Base-by-base conservation (phyloP, 805 yeast species). In the Lachancea nothofagi region DNA sequence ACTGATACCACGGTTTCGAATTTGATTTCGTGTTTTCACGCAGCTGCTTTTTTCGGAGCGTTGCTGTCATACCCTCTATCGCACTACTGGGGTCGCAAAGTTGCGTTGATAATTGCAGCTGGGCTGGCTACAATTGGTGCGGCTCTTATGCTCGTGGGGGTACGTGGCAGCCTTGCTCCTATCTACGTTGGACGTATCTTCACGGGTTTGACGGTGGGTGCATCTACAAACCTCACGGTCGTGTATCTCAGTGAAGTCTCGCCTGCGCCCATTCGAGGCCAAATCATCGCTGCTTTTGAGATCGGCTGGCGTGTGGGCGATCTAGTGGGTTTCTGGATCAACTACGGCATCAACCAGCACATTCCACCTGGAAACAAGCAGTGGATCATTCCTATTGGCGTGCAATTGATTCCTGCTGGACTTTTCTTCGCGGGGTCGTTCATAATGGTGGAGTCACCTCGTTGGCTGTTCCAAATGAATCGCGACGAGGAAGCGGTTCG, bases 171-270 rank as follows among this genome's bases (percentile, higher is more conserved):
- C 3, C 59, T 72, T 30, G 71, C 69, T 4, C 65, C 69, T n/a
- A 66, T 73, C 38, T 71, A 73, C 44, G 70, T 74, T 1, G 80
- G 80, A 9, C 62, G 81, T 46, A 69, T 70, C 30, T 50, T 74
- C 35, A 63, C 74, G 19, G 80, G 80, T 6, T 31, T 75, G 7
- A 77, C 77, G 20, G 71, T 73, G 37, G 80, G 80, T 2, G 69
- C 70, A 9, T 63, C 74, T 29, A 65, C 78, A 1, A 66, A 68
- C 51, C 55, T 73, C 41, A 74, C 74, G 1, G 77, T 78, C 4
- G 64, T 71, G 29, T 72, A 69, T 43, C 60, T 72, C 7, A 60
- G 70, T 3, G 76, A 72, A 42, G 64, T 66, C 18, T 55, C 69
- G 3, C 75, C 75, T 2, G 61, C 73, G 4, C 56, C 67, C 3